Conservation (phyloP, 352 stramenopile species). For the Phytophthora foliorum region DNA sequence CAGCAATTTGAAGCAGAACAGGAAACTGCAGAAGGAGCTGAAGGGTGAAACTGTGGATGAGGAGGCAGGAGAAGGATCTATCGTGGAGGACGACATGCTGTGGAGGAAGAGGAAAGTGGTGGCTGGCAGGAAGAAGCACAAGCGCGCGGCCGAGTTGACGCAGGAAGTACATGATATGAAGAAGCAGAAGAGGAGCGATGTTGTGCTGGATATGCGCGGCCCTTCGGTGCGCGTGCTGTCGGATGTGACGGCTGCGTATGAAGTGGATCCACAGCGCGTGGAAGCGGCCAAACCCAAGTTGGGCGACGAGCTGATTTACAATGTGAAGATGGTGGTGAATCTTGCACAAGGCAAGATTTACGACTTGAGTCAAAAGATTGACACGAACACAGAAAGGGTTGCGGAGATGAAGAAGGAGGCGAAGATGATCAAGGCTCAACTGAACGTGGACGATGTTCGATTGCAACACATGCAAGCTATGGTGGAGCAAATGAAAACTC, state of each 20-base stretch:
- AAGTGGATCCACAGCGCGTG: constrained; percentile 51
- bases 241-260: constrained; percentile 74
- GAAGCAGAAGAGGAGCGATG: constrained; percentile 64
- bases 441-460: constrained; percentile 68
- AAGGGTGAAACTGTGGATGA: constrained; percentile 75
- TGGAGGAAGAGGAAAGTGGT: constrained; percentile 84
- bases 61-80: constrained; percentile 28
- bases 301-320: constrained; percentile 93
- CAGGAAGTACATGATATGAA: constrained; percentile 49
- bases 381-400: constrained; percentile 54
- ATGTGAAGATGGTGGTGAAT: constrained; percentile 91
- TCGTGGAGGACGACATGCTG: constrained; percentile 76
- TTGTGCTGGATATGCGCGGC: constrained; percentile 92
- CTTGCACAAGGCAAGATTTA: constrained; percentile 82
- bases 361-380: constrained; percentile 80
- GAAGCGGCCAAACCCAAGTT: constrained; percentile 75
- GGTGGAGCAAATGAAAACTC: constrained; percentile 50
- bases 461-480: constrained; percentile 62
- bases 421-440: constrained; percentile 67
- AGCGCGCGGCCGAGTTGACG: constrained; percentile 75
- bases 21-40: constrained; percentile 93
- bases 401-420: constrained; percentile 71
- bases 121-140: constrained; percentile 50
- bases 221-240: constrained; percentile 81
- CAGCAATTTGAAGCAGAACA: constrained; percentile 93